phyloP scores from a whole-genome alignment of 495 filamentous ascomycete genomes.

The Penicillium salamii region DNA sequence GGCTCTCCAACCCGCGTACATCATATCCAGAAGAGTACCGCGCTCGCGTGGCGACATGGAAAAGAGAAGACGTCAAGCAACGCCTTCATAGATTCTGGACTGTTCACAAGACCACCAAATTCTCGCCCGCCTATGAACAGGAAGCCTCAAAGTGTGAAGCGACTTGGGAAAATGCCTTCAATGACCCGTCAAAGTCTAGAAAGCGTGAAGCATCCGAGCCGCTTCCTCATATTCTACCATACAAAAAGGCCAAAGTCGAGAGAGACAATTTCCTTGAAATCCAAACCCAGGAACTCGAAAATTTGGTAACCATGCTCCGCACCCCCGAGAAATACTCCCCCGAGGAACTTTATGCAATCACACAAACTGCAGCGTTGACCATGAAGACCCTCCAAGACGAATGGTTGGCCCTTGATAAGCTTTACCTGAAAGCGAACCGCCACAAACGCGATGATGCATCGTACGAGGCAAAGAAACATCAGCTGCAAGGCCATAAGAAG shows the following conservation, averaged over 20 bases:
- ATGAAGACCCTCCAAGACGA: conserved; percentile 63
- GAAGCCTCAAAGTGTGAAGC: conserved; percentile 23
- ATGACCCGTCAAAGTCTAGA: conserved; percentile 29
- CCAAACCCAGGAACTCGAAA: conserved; percentile 23
- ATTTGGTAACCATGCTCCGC: conserved; percentile 32
- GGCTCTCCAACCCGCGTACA: conserved; percentile 30
- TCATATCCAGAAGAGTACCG: conserved; percentile 20
- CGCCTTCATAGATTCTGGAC: conserved; percentile 61
- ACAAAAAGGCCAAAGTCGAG: conserved; percentile 29
- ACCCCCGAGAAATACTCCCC: conserved; percentile 33
- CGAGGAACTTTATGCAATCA: conserved; percentile 52
- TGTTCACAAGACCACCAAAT: conserved; percentile 48
- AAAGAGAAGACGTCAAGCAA: conserved; percentile 42
- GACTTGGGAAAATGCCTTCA: conserved; percentile 33
- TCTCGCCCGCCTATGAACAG: conserved; percentile 40
- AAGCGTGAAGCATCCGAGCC: conserved; percentile 46
- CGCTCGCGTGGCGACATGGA: conserved; percentile 18
- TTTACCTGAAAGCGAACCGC: conserved; percentile 49
- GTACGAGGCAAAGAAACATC: conserved; percentile 15
- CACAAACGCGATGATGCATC: conserved; percentile 16
- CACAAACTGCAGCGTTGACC: conserved; percentile 50
- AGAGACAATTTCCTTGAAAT: conserved; percentile 48
- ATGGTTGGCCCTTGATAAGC: conserved; percentile 56
- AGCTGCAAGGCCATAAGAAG: conserved; percentile 17
- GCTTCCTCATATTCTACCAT: conserved; percentile 43